Base-by-base conservation (phyloP, 306 rosid genomes). In the Luffa acutangula region DNA sequence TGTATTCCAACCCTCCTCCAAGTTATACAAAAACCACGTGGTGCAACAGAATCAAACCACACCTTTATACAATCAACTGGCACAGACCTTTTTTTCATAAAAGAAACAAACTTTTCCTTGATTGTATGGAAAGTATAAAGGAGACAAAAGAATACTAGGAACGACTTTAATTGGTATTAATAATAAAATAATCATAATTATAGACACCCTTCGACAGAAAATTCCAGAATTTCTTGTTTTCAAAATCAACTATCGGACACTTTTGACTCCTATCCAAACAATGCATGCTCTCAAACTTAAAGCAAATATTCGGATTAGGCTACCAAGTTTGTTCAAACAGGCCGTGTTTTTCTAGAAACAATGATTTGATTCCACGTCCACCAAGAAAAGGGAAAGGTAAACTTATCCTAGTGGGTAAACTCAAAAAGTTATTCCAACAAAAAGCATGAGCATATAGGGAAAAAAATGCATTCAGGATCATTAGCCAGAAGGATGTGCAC, bases 401-500 rank as follows among this genome's bases (percentile, higher is more conserved):
- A 31, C 42, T 11, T 60, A 31, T 11, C 41, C 66, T 60, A 31
- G 53, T 7, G 56, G 78, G 60, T 54, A 56, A 34, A 76, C 45
- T 76, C 33, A 51, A 56, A 76, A 76, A 14, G 45, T 76, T 37
- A 37, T 6, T 76, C 21, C 57, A 42, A 57, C 37, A 37, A 56
- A 77, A 77, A 59, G 5, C 12, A 13, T 15, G 57, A n/a, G 4
- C 9, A 34, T 34, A 36, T 5, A 14, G 4, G 6, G 14, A 17
- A 64, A 79, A 41, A 43, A 73, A 59, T 45, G 34, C 54, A 80
- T 56, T 9, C 12, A 2, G 62, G 36, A 1, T n/a, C 31, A 71
- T 76, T 36, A 46, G 62, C 70, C 36, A 77, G 39, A 65, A 80
- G 79, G 80, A 62, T 67, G 71, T 18, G 76, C 89, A 94, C 98